Conservation (phyloP, 1,284 basidiomycete species). For the Cryptococcus hybrid region DNA sequence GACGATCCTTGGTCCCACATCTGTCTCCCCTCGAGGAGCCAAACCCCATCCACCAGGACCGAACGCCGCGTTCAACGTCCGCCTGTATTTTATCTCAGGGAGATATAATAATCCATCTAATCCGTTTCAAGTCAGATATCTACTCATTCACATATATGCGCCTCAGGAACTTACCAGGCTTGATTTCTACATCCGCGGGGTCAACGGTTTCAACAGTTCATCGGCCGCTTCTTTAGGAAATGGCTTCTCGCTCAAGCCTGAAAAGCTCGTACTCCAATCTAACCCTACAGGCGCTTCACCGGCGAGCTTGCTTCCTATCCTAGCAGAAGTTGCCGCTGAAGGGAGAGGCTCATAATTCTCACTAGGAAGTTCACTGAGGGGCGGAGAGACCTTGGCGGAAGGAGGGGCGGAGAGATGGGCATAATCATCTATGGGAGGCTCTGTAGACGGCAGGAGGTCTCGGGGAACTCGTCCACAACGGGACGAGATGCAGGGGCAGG, state of each 20-base stretch:
- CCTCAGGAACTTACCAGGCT: constrained; percentile 65
- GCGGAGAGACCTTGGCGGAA: background rate
- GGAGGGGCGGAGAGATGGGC: constrained; percentile 11
- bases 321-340: background rate
- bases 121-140: background rate
- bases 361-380: constrained; percentile 4
- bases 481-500: constrained; percentile 7
- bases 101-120: constrained; percentile 91
- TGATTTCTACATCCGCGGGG: constrained; percentile 85
- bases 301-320: constrained; percentile 4
- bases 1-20: constrained; percentile 83
- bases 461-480: constrained; percentile 5
- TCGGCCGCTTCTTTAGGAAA: constrained; percentile 76
- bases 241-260: constrained; percentile 73
- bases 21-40: constrained; percentile 87
- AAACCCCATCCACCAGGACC: constrained; percentile 98
- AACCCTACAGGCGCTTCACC: constrained; percentile 7
- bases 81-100: constrained; percentile 97
- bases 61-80: constrained; percentile 89
- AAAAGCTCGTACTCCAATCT: constrained; percentile 88
- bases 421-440: constrained; percentile 19
- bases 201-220: constrained; percentile 70
- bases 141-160: background rate
- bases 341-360: constrained; percentile 3
- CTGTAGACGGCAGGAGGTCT: constrained; percentile 18